Conservation (phyloP, 2,329 filamentous ascomycete species). For the Fusarium sp. region DNA sequence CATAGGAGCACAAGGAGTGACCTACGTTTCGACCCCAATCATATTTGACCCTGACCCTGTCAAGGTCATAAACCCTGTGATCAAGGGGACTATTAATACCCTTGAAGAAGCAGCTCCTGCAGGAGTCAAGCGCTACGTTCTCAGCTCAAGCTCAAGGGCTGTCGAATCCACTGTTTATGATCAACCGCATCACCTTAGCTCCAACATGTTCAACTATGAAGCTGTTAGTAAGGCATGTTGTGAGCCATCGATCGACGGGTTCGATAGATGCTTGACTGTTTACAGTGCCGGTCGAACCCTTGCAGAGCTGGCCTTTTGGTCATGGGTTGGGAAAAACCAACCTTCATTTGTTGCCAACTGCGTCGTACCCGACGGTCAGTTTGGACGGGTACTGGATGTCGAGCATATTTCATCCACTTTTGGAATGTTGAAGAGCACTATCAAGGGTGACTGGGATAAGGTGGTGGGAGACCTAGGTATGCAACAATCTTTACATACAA, state of each 20-base stretch:
- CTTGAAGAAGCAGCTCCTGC: not conserved
- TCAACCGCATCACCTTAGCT: not conserved
- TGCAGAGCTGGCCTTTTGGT: conserved; percentile 1
- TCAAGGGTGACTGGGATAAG: not conserved
- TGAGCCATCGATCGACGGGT: not conserved
- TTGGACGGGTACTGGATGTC: not conserved
- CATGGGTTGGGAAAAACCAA: not conserved
- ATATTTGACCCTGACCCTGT: not conserved
- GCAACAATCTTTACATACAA: not conserved
- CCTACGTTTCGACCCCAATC: not conserved
- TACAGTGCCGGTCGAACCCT: not conserved
- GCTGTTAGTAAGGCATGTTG: not conserved
- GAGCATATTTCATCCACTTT: not conserved
- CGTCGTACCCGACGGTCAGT: not conserved
- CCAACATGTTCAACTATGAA: not conserved
- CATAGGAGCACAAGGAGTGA: not conserved
- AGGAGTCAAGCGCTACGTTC: not conserved
- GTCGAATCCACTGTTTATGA: conserved; percentile 1
- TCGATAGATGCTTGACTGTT: not conserved
- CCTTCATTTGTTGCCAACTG: not conserved
- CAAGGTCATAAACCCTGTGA: not conserved
- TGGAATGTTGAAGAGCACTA: not conserved
- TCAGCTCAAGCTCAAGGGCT: conserved; percentile 1
- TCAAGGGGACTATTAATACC: not conserved
- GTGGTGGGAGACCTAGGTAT: not conserved